A percentile compares a stretch with the other conserved stretches of the same genome.
Conservation (phyloP, 108 stramenopile genomes). For the Cyclotella cryptica region DNA sequence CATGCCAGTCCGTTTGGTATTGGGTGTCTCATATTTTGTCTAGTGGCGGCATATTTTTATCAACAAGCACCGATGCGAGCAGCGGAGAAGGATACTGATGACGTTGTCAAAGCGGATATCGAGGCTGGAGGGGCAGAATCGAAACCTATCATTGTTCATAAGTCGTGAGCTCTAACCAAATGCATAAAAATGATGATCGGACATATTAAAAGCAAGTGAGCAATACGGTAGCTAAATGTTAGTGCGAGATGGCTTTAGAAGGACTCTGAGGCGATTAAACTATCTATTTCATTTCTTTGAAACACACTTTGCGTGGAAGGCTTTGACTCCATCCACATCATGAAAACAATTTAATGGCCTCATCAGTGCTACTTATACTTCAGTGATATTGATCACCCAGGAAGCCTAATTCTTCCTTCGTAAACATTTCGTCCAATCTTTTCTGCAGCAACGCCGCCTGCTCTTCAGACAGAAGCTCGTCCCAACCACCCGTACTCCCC, state of each 20-base stretch:
- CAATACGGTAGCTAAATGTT: no score
- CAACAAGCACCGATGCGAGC: conserved; percentile 67
- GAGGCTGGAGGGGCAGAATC: background rate
- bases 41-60: conserved; percentile 65
- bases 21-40: conserved; percentile 57
- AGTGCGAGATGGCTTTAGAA: no score
- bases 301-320: no score
- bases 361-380: background rate
- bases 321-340: background rate
- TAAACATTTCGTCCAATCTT: conserved; percentile 41
- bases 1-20: conserved; percentile 64
- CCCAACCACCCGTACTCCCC: conserved; percentile 60
- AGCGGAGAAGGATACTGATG: conserved; percentile 48
- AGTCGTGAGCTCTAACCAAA: background rate
- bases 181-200: background rate
- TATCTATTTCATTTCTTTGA: no score
- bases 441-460: conserved; percentile 48
- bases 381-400: conserved; percentile 49
- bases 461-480: conserved; percentile 51
- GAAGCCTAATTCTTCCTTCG: conserved; percentile 33
- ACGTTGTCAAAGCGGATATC: conserved; percentile 16
- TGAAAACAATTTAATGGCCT: background rate
- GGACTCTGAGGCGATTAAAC: no score
- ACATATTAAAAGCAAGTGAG: no score
- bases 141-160: background rate